Base-by-base conservation (phyloP, 2,329 filamentous ascomycete species). In the Ciborinia camelliae region DNA sequence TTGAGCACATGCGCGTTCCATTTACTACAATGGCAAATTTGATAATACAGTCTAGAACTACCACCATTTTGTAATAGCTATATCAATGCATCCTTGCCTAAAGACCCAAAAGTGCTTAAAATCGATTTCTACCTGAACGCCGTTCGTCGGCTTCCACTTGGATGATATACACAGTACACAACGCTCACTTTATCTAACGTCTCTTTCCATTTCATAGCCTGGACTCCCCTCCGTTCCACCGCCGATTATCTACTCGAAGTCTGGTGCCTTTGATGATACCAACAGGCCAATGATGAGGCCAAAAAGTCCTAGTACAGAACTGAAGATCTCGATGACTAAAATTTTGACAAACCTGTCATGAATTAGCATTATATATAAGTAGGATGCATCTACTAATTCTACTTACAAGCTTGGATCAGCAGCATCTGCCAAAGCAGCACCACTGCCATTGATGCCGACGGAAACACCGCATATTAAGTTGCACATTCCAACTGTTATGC, bases 321-420 rank as follows among this genome's bases (percentile, higher is more conserved):
- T 97, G 83, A 99, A 99, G 77, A 99, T 99, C 79, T 99, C 96
- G 74, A 99, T 96, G 71, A 99, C 94, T 61, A 99, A 87, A 71
- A 99, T 97, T 81, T 97, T 97, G 79, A 99, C 94, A 79, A 99
- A 99, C 63, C 93, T 97, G 68, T 2, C 23, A 23, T 23, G 59
- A 39, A 65, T 74, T 67, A 73, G 66, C 35, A 62, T 47, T 32
- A 62, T 47, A 15, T 54, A 55, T 15, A 12, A n/a, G 15, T 8
- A 45, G 6, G 6, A 20, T 30, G 18, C 4, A 43, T 51, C 30
- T 2, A n/a, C 20, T 15, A 5, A 35, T n/a, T 14, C 45, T 20
- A 83, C 92, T 74, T 83, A 97, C 91, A 99, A 83, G 68, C 86
- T 89, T 50, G 91, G 84, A 76, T 99, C 95, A 20, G 95, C 92